A percentile compares a stretch with the other conserved stretches of the same genome.
phyloP scores from a whole-genome alignment of 1,139 yeast genomes.

The Scheffersomyces cryptocercus region DNA sequence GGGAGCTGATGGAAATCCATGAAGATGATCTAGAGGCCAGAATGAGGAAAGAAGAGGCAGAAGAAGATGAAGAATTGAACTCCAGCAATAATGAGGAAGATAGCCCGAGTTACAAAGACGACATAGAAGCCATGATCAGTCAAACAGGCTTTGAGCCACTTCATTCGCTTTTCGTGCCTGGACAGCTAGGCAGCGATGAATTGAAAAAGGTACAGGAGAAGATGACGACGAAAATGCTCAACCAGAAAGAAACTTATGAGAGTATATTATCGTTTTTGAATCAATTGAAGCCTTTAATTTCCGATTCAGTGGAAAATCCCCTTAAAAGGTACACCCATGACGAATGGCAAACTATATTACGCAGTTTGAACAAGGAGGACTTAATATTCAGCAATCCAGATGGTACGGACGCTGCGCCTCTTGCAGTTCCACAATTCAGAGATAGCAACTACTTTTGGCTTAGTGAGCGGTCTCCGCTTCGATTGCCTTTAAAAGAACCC shows the following conservation, averaged over 20 bases:
- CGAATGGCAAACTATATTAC: constrained; percentile 32
- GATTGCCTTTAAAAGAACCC: constrained; percentile 67
- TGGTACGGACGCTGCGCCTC: background rate
- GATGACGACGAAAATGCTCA: constrained; percentile 9
- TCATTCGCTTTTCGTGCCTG: background rate
- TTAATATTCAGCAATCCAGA: background rate
- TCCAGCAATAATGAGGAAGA: background rate
- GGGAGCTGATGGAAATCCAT: background rate
- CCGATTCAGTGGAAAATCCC: constrained; percentile 35
- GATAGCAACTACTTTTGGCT: constrained; percentile 48
- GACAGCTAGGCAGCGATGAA: background rate
- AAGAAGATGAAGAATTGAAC: constrained; percentile 8
- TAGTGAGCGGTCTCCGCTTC: constrained; percentile 61
- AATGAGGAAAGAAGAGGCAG: constrained; percentile 1
- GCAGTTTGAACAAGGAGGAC: constrained; percentile 11
- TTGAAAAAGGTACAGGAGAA: constrained; percentile 4
- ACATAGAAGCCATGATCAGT: background rate
- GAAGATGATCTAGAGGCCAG: background rate
- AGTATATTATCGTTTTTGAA: constrained; percentile 20
- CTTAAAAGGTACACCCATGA: constrained; percentile 30
- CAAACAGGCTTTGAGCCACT: background rate
- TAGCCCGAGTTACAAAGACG: background rate
- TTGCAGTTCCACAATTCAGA: constrained; percentile 1
- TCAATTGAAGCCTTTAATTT: constrained; percentile 27
- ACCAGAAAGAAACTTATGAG: constrained; percentile 11